Conservation (phyloP, 257 asterid genomes). For the Solanum virginianum region DNA sequence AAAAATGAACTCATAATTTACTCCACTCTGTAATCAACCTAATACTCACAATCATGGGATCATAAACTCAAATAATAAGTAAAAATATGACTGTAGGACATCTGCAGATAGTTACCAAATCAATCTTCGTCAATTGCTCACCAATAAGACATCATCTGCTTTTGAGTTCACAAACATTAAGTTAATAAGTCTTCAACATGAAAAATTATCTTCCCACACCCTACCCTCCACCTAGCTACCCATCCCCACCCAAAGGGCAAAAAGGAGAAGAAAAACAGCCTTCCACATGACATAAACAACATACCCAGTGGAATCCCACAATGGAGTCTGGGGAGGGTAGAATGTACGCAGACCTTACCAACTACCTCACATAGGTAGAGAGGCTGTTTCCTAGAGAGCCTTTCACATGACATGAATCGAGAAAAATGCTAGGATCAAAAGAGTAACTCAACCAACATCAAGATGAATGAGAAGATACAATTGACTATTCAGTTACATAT, state of each 20-base stretch:
- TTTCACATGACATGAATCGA: not conserved
- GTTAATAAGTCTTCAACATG: not conserved
- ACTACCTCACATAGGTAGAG: too few species aligned
- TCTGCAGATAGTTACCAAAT: not conserved
- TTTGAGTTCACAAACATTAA: not conserved
- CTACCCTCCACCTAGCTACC: not conserved
- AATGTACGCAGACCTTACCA: too few species aligned
- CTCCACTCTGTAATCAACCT: not conserved
- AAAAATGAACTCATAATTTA: not conserved
- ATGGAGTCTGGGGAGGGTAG: too few species aligned
- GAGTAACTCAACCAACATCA: not conserved
- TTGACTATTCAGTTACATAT: not conserved
- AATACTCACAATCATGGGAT: not conserved
- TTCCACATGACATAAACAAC: not conserved
- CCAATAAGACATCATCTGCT: not conserved
- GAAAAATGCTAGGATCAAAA: not conserved
- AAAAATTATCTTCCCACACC: not conserved
- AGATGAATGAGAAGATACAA: not conserved
- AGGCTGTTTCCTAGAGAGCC: too few species aligned
- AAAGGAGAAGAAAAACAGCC: not conserved
- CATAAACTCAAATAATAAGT: not conserved
- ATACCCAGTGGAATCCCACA: too few species aligned
- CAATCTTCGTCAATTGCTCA: not conserved
- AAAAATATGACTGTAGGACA: not conserved
- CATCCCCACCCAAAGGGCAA: not conserved